Conservation (phyloP, 2,329 filamentous ascomycete species). For the Xylaria polymorpha region DNA sequence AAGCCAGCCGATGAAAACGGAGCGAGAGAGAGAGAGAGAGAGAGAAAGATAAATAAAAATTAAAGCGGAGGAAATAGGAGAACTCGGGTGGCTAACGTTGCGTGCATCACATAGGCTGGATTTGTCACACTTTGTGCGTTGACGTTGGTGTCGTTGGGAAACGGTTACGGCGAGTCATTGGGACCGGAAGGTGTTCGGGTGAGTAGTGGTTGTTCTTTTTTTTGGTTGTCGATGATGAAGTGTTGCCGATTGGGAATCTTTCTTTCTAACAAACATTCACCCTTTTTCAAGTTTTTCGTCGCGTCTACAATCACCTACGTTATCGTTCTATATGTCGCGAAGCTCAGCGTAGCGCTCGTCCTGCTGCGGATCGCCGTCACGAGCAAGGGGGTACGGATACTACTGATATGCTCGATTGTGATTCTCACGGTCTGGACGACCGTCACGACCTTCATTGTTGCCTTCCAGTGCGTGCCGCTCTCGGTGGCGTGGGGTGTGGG, state of each 20-base stretch:
- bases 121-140: conserved; percentile 37
- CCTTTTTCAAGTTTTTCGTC: conserved; percentile 35
- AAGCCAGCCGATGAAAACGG: conserved; percentile 11
- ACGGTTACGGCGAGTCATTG: conserved; percentile 35
- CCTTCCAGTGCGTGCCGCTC: conserved; percentile 37
- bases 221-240: background rate
- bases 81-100: conserved; percentile 19
- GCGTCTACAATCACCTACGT: conserved; percentile 38
- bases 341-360: conserved; percentile 40
- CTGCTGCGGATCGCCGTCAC: conserved; percentile 39
- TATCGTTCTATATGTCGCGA: conserved; percentile 39
- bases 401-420: conserved; percentile 35
- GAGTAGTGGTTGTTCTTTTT: background rate
- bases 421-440: conserved; percentile 37
- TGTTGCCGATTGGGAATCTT: background rate
- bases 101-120: conserved; percentile 25
- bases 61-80: no score
- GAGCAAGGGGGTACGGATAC: conserved; percentile 33
- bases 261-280: conserved; percentile 11
- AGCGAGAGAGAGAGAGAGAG: background rate
- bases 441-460: conserved; percentile 37
- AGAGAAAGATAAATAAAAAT: background rate
- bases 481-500: conserved; percentile 39
- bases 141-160: conserved; percentile 32
- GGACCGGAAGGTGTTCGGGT: conserved; percentile 14